Evolutionary conservation across 1,284 basidiomycete species (phyloP), one percentile per base, ranked within the genome.

Genomic region (Apiotrichum siamense): DNA sequence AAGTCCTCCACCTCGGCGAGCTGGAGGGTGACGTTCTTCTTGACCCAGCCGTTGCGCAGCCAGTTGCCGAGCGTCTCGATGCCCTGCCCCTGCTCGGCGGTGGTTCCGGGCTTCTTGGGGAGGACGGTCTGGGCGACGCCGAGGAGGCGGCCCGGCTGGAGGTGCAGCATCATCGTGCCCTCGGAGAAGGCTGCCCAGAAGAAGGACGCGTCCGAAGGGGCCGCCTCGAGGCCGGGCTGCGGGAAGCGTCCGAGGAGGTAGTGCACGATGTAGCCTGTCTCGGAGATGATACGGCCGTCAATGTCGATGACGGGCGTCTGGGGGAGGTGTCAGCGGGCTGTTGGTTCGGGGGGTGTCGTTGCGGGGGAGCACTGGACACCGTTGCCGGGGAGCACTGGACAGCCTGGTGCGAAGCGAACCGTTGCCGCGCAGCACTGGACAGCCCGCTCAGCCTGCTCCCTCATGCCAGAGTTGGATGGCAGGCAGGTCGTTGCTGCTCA

Each of bases 121-220:
- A 52, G 26, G 42, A 51, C 7, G 24, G 33, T 24, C 12, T 33
- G 24, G n/a, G 27, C 27, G 23, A 50, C 24, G 10, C 33, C 42
- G 5, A 63, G 24, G 36, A 61, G 56, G 7, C 59, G 59, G 24
- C 32, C 23, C 35, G 47, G 46, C 49, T 69, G 67, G 26, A 70
- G 57, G 31, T 62, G 50, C 32, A 60, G 62, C 64, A 72, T 66
- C 49, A 66, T 55, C 24, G 54, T 59, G 13, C 64, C 70, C 49
- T 72, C 70, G 36, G 64, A 42, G 39, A 64, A 70, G 58, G 66
- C 63, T 20, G 57, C 45, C 67, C 67, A 72, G 56, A 61, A 69
- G 21, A 57, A 44, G 20, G 52, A 56, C 44, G 61, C 50, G 39
- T 63, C 52, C 18, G 52, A 55, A 3, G 61, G 43, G 11, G 47